Evolutionary conservation across 495 filamentous ascomycete species (phyloP), one percentile per base, ranked within the genome.

Genomic region (Talaromyces stipitatus): DNA sequence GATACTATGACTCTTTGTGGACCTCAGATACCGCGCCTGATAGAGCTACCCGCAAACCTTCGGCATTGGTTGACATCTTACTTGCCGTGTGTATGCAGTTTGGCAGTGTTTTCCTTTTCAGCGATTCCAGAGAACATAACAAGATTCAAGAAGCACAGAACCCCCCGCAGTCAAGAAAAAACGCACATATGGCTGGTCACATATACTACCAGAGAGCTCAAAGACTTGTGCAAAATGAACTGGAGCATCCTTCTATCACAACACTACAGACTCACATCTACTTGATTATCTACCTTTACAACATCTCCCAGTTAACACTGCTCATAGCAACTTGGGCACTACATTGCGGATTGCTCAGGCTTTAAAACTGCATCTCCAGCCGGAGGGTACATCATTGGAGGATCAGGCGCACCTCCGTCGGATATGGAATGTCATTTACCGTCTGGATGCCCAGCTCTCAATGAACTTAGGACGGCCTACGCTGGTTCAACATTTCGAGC

Each of bases 1-100:
- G 63, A 18, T 65, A 81, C 54, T 78, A 79, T 51, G 54, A 67
- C 2, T 73, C 74, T 7, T 60, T 81, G 4, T 78, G 73, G 73
- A 59, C 58, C 10, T 47, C 45, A 12, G 14, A 36, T 14, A 6
- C 5, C 6, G 18, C 5, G 11, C 1, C 47, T 16, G 23, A 27
- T 24, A 11, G 12, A 4, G 9, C 47, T 23, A 16, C n/a, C 12
- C 47, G 47, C n/a, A 26, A 27, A 16, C 32, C 46, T 1, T 60
- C 58, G 14, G n/a, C 58, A 10, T 29, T 60, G 4, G 58, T 60
- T 9, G 58, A 60, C 12, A 57, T 23, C 16, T 7, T 62, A 4
- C 20, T 62, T 36, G 61, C 61, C 7, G 29, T 58, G n/a, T 62
- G 61, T 16, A 60, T 60, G 58, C 58, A 58, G 33, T 57, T 51